Conservation (phyloP, 805 yeast genomes). For the Candida pini region DNA sequence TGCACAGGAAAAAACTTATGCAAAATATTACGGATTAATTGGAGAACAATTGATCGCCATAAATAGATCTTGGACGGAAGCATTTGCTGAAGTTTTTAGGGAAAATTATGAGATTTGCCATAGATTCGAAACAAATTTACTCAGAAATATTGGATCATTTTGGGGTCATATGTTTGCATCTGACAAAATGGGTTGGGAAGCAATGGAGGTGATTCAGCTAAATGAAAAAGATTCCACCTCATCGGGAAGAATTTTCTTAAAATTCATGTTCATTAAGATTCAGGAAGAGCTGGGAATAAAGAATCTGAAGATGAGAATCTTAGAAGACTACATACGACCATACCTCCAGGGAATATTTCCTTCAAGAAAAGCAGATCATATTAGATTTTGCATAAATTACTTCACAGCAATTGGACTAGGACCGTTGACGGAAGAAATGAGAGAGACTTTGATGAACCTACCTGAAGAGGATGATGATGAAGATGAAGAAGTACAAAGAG, state of each 20-base stretch:
- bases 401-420: constrained; percentile 94
- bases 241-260: constrained; percentile 73
- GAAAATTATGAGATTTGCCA: constrained; percentile 54
- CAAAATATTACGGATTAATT: constrained; percentile 76
- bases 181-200: constrained; percentile 62
- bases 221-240: constrained; percentile 75
- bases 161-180: constrained; percentile 81
- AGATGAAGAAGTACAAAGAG: constrained; percentile 4
- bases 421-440: constrained; percentile 73
- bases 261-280: constrained; percentile 74
- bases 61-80: constrained; percentile 49
- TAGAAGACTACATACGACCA: constrained; percentile 46
- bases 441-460: constrained; percentile 34
- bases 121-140: constrained; percentile 62
- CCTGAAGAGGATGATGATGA: constrained; percentile 19
- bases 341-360: constrained; percentile 64
- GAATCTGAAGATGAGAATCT: constrained; percentile 42
- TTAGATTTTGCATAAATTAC: constrained; percentile 78
- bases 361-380: constrained; percentile 38
- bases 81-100: constrained; percentile 49
- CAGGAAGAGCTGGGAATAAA: constrained; percentile 67
- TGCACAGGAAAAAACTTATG: constrained; percentile 79
- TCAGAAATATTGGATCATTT: constrained; percentile 75
- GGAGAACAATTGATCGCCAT: constrained; percentile 58
- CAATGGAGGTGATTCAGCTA: constrained; percentile 48